Evolutionary conservation across 768 basidiomycete genomes (phyloP).

Genomic region (Dendrothele bispora): DNA sequence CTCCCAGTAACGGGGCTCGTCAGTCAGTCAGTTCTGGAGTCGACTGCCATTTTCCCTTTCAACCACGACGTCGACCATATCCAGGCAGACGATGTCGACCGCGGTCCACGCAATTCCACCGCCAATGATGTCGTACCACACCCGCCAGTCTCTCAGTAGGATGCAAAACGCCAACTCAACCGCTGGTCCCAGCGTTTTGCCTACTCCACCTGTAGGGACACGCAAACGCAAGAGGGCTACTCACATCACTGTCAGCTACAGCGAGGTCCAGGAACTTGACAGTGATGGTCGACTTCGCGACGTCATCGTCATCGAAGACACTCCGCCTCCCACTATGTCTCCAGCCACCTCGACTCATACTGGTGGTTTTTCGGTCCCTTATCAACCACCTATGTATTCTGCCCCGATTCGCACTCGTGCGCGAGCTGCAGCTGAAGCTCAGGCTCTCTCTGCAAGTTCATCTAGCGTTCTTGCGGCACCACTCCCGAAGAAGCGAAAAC

Average conservation of each 20-base stretch:
- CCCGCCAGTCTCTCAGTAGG: conserved; percentile 57
- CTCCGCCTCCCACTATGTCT: conserved; percentile 80
- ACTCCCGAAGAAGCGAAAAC: conserved; percentile 81
- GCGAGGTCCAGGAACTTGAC: conserved; percentile 87
- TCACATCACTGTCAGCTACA: conserved; percentile 82
- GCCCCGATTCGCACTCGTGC: conserved; percentile 84
- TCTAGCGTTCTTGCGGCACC: conserved; percentile 68
- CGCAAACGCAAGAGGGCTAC: conserved; percentile 84
- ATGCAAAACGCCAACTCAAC: conserved; percentile 37
- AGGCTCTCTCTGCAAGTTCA: conserved; percentile 69
- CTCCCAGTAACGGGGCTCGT: no score
- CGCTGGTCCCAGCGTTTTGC: conserved; percentile 61
- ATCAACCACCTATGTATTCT: conserved; percentile 74
- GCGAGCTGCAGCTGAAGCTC: conserved; percentile 83
- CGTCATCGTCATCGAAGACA: conserved; percentile 92
- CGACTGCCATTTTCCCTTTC: conserved; percentile 1
- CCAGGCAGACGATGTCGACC: conserved; percentile 65
- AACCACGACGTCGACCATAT: conserved; percentile 39
- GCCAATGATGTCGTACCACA: conserved; percentile 54
- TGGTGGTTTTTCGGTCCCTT: conserved; percentile 72
- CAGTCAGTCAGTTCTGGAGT: no score
- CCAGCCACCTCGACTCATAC: conserved; percentile 72
- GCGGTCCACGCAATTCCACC: conserved; percentile 67
- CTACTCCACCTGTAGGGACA: conserved; percentile 68
- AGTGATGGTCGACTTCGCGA: conserved; percentile 73